Conservation (phyloP, 768 basidiomycete species). For the Trichaptum fuscoviolaceum region DNA sequence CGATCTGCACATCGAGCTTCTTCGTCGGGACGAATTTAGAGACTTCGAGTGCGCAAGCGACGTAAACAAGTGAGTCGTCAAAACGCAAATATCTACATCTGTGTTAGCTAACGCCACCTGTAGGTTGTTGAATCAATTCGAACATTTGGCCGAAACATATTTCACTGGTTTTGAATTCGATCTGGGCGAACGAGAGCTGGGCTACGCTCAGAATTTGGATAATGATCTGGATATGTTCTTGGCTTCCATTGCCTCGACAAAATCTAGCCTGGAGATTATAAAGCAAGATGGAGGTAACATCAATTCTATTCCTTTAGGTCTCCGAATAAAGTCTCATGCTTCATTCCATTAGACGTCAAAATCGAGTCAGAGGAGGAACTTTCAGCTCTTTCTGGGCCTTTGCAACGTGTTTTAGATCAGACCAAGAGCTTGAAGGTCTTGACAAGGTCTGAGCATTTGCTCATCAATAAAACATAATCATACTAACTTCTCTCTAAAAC, state of each 20-base stretch:
- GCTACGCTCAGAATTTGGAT: constrained; percentile 77
- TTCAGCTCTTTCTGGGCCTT: constrained; percentile 49
- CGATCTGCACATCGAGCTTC: constrained; percentile 83
- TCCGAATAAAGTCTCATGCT: background rate
- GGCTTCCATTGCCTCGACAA: constrained; percentile 84
- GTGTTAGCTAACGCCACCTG: background rate
- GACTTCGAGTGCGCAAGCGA: constrained; percentile 93
- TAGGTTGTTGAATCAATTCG: constrained; percentile 90
- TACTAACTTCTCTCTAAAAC: background rate
- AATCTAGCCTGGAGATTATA: constrained; percentile 74
- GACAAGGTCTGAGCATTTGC: constrained; percentile 53
- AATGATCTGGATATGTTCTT: constrained; percentile 92
- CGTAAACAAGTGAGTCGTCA: constrained; percentile 64
- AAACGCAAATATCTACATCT: background rate
- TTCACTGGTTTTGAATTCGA: constrained; percentile 82
- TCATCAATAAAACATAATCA: background rate
- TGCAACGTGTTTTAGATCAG: constrained; percentile 77
- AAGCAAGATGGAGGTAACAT: constrained; percentile 70
- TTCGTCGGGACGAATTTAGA: constrained; percentile 85
- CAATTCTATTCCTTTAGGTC: background rate
- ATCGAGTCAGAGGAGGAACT: constrained; percentile 69
- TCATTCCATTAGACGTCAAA: constrained; percentile 48
- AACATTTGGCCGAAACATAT: constrained; percentile 85
- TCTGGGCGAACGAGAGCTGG: constrained; percentile 84
- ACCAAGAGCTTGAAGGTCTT: constrained; percentile 75